Conservation (phyloP, 495 filamentous ascomycete genomes). For the Daldinia loculata region DNA sequence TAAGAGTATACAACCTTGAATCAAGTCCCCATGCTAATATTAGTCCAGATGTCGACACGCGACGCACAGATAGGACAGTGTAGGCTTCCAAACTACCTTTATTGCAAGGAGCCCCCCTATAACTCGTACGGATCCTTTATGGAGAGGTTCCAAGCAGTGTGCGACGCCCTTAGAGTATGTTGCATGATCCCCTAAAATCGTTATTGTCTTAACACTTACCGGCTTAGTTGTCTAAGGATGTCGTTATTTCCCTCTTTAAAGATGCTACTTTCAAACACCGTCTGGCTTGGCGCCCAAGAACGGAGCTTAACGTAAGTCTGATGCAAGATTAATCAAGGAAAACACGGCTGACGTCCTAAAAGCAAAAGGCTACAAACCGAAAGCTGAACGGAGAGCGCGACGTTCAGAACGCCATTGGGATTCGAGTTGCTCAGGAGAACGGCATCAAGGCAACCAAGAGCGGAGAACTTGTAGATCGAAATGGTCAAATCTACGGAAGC, state of each 20-base stretch:
- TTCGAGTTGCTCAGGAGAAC: neutral
- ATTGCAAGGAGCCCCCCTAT: neutral
- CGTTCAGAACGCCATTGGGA: neutral
- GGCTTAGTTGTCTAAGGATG: conserved; percentile 8
- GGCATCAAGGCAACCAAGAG: neutral
- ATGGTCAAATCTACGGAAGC: neutral
- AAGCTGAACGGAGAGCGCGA: conserved; percentile 6
- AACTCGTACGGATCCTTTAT: conserved; percentile 14
- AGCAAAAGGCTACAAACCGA: conserved; percentile 13
- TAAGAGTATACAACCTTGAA: neutral
- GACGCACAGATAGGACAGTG: conserved; percentile 10
- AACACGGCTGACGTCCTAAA: neutral
- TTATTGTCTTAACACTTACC: too few species aligned
- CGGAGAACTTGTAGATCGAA: neutral
- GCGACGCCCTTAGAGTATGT: conserved; percentile 10
- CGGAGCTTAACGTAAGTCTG: conserved; percentile 1
- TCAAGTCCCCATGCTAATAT: neutral
- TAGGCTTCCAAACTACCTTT: neutral
- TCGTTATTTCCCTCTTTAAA: conserved; percentile 13
- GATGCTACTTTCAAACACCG: conserved; percentile 19
- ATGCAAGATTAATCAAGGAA: neutral
- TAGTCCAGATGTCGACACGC: conserved; percentile 1
- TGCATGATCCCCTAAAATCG: too few species aligned
- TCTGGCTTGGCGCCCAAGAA: conserved; percentile 15
- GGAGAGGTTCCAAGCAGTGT: conserved; percentile 14